phyloP scores from a whole-genome alignment of 208 protist genomes.

The Trypanosoma caninum region DNA sequence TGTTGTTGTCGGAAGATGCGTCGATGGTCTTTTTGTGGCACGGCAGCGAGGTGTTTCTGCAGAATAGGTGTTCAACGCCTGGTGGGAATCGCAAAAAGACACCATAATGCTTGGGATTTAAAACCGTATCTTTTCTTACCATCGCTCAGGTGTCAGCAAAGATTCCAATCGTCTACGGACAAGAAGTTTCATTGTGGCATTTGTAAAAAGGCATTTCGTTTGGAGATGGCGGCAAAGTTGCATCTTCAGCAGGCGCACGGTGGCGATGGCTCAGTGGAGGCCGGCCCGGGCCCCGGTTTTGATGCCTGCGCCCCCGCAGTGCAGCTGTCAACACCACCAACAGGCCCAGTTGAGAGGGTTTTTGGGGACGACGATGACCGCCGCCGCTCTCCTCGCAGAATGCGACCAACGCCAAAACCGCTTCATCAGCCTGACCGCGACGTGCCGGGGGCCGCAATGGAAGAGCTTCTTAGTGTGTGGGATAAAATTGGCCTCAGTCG shows the following conservation, averaged over 20 bases:
- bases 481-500: slow-evolving; percentile 70
- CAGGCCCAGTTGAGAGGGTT: slow-evolving; percentile 16
- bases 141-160: slow-evolving; percentile 8
- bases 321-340: background rate
- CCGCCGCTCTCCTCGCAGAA: slow-evolving; percentile 35
- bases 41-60: background rate
- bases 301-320: slow-evolving; percentile 7
- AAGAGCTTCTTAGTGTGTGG: slow-evolving; percentile 75
- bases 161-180: slow-evolving; percentile 43
- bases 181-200: slow-evolving; percentile 88
- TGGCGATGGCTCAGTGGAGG: slow-evolving; percentile 59
- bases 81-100: background rate
- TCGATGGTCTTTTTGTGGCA: slow-evolving; percentile 22
- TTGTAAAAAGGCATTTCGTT: slow-evolving; percentile 82
- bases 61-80: background rate
- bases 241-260: slow-evolving; percentile 84
- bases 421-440: slow-evolving; percentile 71
- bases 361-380: slow-evolving; percentile 32
- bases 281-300: slow-evolving; percentile 50
- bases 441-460: slow-evolving; percentile 55
- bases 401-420: slow-evolving; percentile 72
- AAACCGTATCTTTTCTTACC: slow-evolving; percentile 2
- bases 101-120: background rate
- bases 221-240: slow-evolving; percentile 87
- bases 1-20: slow-evolving; percentile 17